Evolutionary conservation across 441 rosid species (phyloP).

Genomic region (Bruguiera hainesii): DNA sequence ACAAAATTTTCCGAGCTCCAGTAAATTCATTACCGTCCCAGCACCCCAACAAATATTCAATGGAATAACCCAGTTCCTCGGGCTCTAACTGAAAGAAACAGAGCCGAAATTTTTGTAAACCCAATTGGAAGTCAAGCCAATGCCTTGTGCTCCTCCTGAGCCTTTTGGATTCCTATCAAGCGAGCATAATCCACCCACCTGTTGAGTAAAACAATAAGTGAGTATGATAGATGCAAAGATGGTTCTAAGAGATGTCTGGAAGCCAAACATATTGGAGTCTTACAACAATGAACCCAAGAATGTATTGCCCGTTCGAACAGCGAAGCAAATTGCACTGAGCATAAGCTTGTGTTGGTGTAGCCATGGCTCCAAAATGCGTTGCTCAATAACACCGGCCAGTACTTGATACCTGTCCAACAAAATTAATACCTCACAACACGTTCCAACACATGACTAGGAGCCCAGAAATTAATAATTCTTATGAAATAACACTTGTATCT

Average conservation of each 20-base stretch:
- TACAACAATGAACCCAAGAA: conserved; percentile 90
- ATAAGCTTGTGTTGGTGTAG: conserved; percentile 79
- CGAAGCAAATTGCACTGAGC: conserved; percentile 78
- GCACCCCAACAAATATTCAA: conserved; percentile 7
- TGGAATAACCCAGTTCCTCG: conserved; percentile 11
- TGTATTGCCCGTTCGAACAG: conserved; percentile 94
- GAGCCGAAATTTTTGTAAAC: background rate
- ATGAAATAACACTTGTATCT: too few species aligned
- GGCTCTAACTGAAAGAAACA: background rate
- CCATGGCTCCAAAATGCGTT: conserved; percentile 79
- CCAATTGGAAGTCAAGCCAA: conserved; percentile 11
- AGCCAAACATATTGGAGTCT: conserved; percentile 28
- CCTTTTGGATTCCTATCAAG: conserved; percentile 74
- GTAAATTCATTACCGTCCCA: conserved; percentile 7
- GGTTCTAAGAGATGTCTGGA: conserved; percentile 12
- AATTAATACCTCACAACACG: conserved; percentile 9
- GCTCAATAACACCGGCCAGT: conserved; percentile 89
- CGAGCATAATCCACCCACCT: conserved; percentile 99
- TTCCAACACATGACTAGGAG: background rate
- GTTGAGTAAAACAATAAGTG: conserved; percentile 4
- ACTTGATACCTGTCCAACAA: conserved; percentile 74
- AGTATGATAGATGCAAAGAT: background rate
- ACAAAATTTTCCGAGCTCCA: background rate
- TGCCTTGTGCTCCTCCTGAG: conserved; percentile 41
- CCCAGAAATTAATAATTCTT: background rate